Evolutionary conservation across 305 asterid genomes (phyloP).

Genomic region (Ilex paraguariensis): DNA sequence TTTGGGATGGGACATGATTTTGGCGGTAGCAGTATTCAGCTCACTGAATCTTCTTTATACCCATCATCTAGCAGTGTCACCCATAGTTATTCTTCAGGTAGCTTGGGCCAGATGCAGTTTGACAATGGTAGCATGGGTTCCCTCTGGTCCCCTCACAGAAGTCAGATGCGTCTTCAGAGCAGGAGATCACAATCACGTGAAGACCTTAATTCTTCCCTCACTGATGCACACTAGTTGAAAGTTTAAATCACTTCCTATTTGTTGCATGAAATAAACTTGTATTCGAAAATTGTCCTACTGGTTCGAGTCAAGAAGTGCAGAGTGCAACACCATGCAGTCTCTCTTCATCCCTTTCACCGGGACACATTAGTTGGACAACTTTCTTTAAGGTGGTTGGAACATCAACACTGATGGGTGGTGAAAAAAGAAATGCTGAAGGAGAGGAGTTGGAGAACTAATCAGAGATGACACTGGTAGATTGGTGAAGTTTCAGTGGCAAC

Average conservation of each 20-base stretch:
- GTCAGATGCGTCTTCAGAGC: constrained; percentile 71
- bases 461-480: no score
- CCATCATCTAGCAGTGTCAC: constrained; percentile 50
- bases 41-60: constrained; percentile 33
- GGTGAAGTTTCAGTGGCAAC: no score
- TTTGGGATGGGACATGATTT: constrained; percentile 37
- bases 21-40: constrained; percentile 30
- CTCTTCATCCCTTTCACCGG: no score
- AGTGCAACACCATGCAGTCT: no score
- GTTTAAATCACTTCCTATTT: constrained; percentile 13
- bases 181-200: constrained; percentile 78
- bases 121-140: constrained; percentile 42
- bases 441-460: no score
- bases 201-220: constrained; percentile 52
- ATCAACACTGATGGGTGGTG: no score
- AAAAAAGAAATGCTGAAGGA: no score
- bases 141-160: constrained; percentile 53
- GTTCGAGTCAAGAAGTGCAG: no score
- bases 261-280: no score
- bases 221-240: constrained; percentile 48
- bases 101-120: constrained; percentile 66
- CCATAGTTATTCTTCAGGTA: constrained; percentile 63
- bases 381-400: no score
- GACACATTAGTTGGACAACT: no score
- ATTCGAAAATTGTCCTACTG: no score